Base-by-base conservation (phyloP, 2,329 filamentous ascomycete genomes). In the Cladosporium sphaerospermum region DNA sequence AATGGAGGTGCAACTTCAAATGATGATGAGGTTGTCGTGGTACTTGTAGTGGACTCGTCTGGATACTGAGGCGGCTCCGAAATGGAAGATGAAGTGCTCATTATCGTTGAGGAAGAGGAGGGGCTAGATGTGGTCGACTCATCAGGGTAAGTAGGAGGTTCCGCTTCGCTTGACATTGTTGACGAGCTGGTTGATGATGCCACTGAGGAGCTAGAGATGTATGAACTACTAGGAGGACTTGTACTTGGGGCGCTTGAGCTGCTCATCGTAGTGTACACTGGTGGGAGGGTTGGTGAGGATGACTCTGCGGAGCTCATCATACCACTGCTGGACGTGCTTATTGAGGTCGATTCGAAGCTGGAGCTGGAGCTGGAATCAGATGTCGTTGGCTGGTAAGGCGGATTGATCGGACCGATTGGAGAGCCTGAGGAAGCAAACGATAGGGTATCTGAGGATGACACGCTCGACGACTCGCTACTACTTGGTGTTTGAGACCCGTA, bases 381-480 rank as follows among this genome's bases (percentile, higher is more conserved):
- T 10, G 31, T 23, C 4, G 41, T 43, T 14, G 13, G n/a, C 36
- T 45, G 16, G 8, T 37, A n/a, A 28, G 41, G 19, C n/a, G 52
- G 52, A 32, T 54, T 48, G 28, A 42, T 39, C 9, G 52, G 52
- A 6, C 52, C 52, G 28, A 54, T 49, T 3, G 52, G 52, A 4
- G 45, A 44, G 9, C 52, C 52, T 18, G 43, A 46, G 5, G 51
- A 47, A 31, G 51, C 45, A 44, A 46, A 53, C 32, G 31, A n/a
- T 10, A 49, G 13, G 16, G 45, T 37, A 1, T 48, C 16, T n/a
- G 31, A 39, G 13, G 45, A 37, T 16, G 32, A 50, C 3, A 19
- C 19, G 14, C 39, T 33, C 5, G 43, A 43, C 9, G 51, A 19
- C 13, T 28, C 14, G 19, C 16, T 14, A 32, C 28, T 9, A 28